phyloP scores from a whole-genome alignment of 805 yeast species.

The Saccharomyces eubayanus region DNA sequence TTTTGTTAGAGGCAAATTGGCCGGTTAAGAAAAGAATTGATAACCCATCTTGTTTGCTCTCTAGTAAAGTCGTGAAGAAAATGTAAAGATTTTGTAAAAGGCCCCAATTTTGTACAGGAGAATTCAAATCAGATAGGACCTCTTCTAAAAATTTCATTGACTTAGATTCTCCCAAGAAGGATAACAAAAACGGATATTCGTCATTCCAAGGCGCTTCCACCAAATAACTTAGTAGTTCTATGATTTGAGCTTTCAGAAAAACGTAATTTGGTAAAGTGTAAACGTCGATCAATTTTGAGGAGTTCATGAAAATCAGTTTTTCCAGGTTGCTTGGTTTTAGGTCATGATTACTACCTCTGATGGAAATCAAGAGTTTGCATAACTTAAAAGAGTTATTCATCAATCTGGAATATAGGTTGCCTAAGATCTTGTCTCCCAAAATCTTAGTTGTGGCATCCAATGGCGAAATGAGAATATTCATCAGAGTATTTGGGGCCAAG shows the following conservation, averaged over 20 bases:
- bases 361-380: conserved; percentile 45
- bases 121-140: conserved; percentile 51
- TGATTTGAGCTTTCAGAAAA: conserved; percentile 42
- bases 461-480: conserved; percentile 13
- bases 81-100: conserved; percentile 50
- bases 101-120: conserved; percentile 44
- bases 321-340: conserved; percentile 63
- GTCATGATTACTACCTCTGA: conserved; percentile 37
- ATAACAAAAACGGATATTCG: conserved; percentile 68
- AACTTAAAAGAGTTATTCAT: conserved; percentile 45
- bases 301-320: conserved; percentile 42
- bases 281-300: conserved; percentile 49
- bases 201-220: conserved; percentile 49
- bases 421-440: conserved; percentile 31
- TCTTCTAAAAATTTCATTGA: conserved; percentile 54
- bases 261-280: conserved; percentile 35
- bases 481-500: conserved; percentile 15
- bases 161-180: conserved; percentile 65
- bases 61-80: conserved; percentile 60
- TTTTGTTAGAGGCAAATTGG: conserved; percentile 34
- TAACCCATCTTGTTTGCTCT: conserved; percentile 70
- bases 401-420: conserved; percentile 31
- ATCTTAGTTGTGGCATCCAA: conserved; percentile 9
- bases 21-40: conserved; percentile 57
- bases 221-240: conserved; percentile 49